Base-by-base conservation (phyloP, 371 early-diverging fungal genomes). In the Mucor mucedo region DNA sequence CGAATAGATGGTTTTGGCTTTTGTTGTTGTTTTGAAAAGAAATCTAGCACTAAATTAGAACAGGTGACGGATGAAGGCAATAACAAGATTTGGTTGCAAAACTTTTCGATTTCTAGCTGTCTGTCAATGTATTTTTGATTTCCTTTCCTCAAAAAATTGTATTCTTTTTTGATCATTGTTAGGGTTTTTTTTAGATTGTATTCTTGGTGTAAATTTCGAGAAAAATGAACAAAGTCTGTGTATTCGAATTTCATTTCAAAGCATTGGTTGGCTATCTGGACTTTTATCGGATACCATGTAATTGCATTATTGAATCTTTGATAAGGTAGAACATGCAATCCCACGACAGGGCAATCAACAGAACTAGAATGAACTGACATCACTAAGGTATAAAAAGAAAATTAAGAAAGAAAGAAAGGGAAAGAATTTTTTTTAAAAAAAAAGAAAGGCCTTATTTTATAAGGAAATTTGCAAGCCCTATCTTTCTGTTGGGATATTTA, bases 281-380 rank as follows among this genome's bases (percentile, higher is more conserved):
- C 16, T 41, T 49, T 45, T 21, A 62, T n/a, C 11, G 63, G 55
- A 55, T 55, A 62, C 63, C 63, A 62, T 9, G 55, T 55, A 45
- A 35, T 21, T 33, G 14, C 13, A 30, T 56, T n/a, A 10, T 57
- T 4, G 0, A 13, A 27, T 41, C 39, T 16, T 54, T 47, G 39
- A 38, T 28, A 62, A 3, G 62, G 53, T n/a, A 45, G 33, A 8
- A 62, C 47, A 14, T 10, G 35, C 4, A 62, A 35, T 14, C 21
- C 35, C 10, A 52, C 33, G 2, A 61, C 42, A 21, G 35, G 42
- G 14, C 42, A 60, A 27, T 30, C 30, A 30, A 50, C 54, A 62
- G 42, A 38, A 50, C 16, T 39, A 28, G 16, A 16, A 27, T 48
- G 30, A 4, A 28, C 5, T 5, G 27, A 50, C 10, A 8, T 6